These are phyloP conservation scores for Suillus americanus DNA, from an alignment of 768 basidiomycete species.

Conservation along the genomic window DNA sequence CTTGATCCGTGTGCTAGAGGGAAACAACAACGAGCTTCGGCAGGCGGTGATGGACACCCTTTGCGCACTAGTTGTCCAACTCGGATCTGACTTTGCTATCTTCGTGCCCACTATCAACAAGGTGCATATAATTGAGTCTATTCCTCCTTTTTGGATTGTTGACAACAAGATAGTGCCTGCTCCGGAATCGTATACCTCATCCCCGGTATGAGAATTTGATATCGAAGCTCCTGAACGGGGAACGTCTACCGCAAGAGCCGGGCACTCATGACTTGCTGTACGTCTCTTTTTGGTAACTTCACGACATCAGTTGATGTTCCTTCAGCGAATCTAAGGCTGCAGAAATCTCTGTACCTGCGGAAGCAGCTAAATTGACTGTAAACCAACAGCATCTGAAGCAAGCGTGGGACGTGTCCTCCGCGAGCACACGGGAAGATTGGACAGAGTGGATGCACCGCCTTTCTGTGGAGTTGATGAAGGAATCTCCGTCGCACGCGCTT, in stretches of 20 bases:
- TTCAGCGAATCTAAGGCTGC: constrained; percentile 60
- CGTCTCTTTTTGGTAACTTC: constrained; percentile 22
- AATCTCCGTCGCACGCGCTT: constrained; percentile 97
- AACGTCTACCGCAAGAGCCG: constrained; percentile 85
- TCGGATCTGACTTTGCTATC: constrained; percentile 95
- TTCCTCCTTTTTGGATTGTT: constrained; percentile 1
- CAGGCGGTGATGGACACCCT: constrained; percentile 90
- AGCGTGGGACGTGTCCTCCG: constrained; percentile 88
- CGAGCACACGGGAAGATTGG: constrained; percentile 87
- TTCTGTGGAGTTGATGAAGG: constrained; percentile 95
- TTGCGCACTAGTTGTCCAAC: constrained; percentile 87
- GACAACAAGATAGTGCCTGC: constrained; percentile 53
- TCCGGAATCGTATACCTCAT: constrained; percentile 76
- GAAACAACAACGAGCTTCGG: constrained; percentile 73
- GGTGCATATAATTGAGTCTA: constrained; percentile 38
- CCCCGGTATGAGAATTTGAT: constrained; percentile 86
- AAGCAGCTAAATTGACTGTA: constrained; percentile 85
- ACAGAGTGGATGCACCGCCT: constrained; percentile 92
- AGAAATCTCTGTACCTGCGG: constrained; percentile 81
- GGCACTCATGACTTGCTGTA: constrained; percentile 69
- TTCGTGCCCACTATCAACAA: constrained; percentile 98
- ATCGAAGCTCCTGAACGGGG: constrained; percentile 86
- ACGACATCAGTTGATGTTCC: constrained; percentile 16
- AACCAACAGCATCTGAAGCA: constrained; percentile 97
- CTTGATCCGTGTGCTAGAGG: constrained; percentile 80